Base-by-base conservation (phyloP, 441 rosid species). In the Populus hybrid region DNA sequence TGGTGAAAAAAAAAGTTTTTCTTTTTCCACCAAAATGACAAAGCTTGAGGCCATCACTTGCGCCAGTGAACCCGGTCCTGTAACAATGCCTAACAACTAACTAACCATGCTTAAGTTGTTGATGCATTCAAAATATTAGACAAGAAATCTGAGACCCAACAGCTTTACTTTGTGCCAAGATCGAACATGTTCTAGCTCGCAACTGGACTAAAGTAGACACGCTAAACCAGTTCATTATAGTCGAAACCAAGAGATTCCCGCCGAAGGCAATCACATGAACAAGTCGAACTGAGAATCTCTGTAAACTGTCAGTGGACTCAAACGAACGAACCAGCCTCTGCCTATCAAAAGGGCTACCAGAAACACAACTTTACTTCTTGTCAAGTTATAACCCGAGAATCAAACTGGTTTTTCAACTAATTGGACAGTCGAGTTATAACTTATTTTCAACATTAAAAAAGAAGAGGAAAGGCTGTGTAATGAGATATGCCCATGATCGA, bases 241-340 rank as follows among this genome's bases (percentile, higher is more conserved):
- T 76, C 63, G 7, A 21, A 75, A 50, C 29, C 21, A 42, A 24
- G 28, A 29, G 18, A 23, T 72, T 77, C 72, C 72, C 72, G 73
- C 68, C 76, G 23, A 33, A 31, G 50, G 26, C 56, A 18, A 14
- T 7, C 63, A 45, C 16, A 45, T 45, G 53, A 45, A 45, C 18
- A 12, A 1, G 18, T 45, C 53, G 53, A 45, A 11, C 53, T 10
- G 18, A 3, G 16, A 45, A 45, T 45, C 53, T 45, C 53, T 45
- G 53, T 38, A 38, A 38, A 38, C 42, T 8, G 9, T 38, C 42
- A 2, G 10, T 11, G 53, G 11, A 12, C 53, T 3, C 53, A 12
- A 45, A 10, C 12, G 45, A 40, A 10, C 45, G 45, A 40, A 10
- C 45, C 45, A 40, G 45, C 45, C 45, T 40, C 45, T 2, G 4